phyloP scores from a whole-genome alignment of 495 filamentous ascomycete species.

The Penicillium coffeae region DNA sequence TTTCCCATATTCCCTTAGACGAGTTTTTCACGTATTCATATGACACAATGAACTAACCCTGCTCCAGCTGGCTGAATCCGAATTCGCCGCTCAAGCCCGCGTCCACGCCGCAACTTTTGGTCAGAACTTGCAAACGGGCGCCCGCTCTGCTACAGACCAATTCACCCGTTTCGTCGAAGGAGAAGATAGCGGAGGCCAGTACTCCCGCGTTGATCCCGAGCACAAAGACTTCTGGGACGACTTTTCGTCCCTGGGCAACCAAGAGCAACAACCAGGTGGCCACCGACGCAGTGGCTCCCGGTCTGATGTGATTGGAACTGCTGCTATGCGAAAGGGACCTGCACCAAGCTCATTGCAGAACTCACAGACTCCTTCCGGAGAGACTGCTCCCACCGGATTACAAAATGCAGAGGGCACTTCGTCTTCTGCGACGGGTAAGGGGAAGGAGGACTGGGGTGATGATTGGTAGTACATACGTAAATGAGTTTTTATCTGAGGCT shows the following conservation, averaged over 20 bases:
- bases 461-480: slow-evolving; percentile 52
- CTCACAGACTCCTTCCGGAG: slow-evolving; percentile 17
- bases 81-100: slow-evolving; percentile 79
- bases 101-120: slow-evolving; percentile 63
- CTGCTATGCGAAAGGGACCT: slow-evolving; percentile 63
- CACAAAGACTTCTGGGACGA: slow-evolving; percentile 92
- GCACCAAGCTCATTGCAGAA: slow-evolving; percentile 25
- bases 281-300: slow-evolving; percentile 29
- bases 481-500: neutral
- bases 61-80: slow-evolving; percentile 74
- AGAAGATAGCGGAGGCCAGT: slow-evolving; percentile 31
- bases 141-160: slow-evolving; percentile 66
- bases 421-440: slow-evolving; percentile 30
- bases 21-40: neutral
- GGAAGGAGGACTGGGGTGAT: slow-evolving; percentile 62
- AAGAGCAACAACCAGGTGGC: slow-evolving; percentile 44
- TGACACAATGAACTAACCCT: neutral
- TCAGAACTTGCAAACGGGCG: slow-evolving; percentile 59
- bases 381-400: slow-evolving; percentile 27
- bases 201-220: slow-evolving; percentile 50
- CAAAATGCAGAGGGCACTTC: slow-evolving; percentile 37
- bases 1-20: neutral
- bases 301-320: slow-evolving; percentile 61
- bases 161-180: slow-evolving; percentile 83
- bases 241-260: slow-evolving; percentile 55